These are phyloP conservation scores for Starmerella apis DNA, from an alignment of 805 yeast genomes.

Conservation along the genomic window DNA sequence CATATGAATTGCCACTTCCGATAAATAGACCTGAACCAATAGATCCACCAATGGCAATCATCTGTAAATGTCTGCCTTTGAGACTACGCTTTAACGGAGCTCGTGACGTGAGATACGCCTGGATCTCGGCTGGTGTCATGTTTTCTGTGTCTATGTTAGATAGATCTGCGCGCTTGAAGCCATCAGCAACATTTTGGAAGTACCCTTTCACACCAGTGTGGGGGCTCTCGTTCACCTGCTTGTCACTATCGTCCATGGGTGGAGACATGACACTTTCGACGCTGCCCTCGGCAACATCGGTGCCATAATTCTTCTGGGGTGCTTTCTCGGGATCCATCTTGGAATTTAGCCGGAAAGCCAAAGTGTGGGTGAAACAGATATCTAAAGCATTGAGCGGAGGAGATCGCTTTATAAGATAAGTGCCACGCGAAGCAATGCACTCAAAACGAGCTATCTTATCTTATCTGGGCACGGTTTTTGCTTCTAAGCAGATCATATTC, in stretches of 20 bases:
- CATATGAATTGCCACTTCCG: constrained; percentile 42
- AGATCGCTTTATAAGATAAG: neutral
- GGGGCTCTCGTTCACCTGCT: neutral
- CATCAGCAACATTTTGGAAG: constrained; percentile 27
- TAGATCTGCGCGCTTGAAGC: constrained; percentile 39
- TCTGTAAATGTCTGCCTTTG: constrained; percentile 33
- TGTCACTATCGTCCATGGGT: neutral
- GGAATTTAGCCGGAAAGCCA: neutral
- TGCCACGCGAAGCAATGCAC: constrained; percentile 5
- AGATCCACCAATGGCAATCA: constrained; percentile 77
- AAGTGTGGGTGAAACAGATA: neutral
- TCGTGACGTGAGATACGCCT: constrained; percentile 16
- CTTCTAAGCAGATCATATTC: neutral
- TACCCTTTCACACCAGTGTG: constrained; percentile 12
- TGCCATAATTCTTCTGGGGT: neutral
- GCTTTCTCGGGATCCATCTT: constrained; percentile 3
- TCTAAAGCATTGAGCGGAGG: neutral
- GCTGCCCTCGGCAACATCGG: constrained; percentile 4
- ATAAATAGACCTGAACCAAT: constrained; percentile 67
- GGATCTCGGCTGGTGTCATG: constrained; percentile 30
- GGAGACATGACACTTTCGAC: constrained; percentile 4
- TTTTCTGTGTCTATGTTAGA: constrained; percentile 31
- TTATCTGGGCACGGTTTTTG: neutral
- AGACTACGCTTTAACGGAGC: constrained; percentile 32
- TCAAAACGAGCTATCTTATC: constrained; percentile 6